Conservation (phyloP, 106 monocot species). For the Alisma plantagoaquatica region DNA sequence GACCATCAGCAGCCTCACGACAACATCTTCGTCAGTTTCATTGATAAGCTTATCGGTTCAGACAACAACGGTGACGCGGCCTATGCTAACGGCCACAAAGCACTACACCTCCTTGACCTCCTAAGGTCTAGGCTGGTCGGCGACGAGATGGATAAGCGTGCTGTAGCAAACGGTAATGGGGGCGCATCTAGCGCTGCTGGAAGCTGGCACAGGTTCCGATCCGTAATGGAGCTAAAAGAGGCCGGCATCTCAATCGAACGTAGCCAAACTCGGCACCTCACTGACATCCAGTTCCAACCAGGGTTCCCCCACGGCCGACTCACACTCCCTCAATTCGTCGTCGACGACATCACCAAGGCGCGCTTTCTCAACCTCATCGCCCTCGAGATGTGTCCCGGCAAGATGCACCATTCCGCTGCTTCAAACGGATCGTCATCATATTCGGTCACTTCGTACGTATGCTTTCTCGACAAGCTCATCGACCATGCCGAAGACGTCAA, state of each 20-base stretch:
- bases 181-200: too few species aligned
- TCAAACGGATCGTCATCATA: background rate
- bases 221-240: background rate
- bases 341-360: conserved; percentile 5
- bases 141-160: too few species aligned
- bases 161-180: too few species aligned
- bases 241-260: background rate
- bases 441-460: conserved; percentile 5
- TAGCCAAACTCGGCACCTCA: background rate
- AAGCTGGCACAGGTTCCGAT: background rate
- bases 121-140: background rate
- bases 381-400: conserved; percentile 4
- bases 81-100: background rate
- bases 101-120: conserved; percentile 2
- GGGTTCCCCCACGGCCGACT: too few species aligned
- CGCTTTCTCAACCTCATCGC: conserved; percentile 7
- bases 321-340: too few species aligned
- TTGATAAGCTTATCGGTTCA: background rate
- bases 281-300: too few species aligned
- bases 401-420: background rate
- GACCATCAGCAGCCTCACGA: background rate
- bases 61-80: background rate
- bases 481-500: conserved; percentile 14
- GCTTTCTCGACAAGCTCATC: conserved; percentile 10
- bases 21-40: background rate